Evolutionary conservation across 192 early-diverging fungal species (phyloP), one percentile per base, ranked within the genome.

Genomic region (Endogone sp.): DNA sequence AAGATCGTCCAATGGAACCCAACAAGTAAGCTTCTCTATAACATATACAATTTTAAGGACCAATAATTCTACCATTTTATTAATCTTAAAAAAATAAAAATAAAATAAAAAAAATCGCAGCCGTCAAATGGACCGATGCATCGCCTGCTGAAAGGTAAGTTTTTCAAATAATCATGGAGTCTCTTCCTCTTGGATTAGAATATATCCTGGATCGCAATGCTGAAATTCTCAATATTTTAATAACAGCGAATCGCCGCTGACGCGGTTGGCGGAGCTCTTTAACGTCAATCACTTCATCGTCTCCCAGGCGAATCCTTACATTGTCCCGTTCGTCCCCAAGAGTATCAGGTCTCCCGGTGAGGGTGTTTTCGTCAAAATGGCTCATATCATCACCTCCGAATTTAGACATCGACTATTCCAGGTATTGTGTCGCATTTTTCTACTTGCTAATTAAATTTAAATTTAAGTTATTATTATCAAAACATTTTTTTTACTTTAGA

Each of bases 231-330:
- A n/a, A n/a, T n/a, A n/a, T n/a, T 2, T 73, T 71, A n/a, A 57
- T 71, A 8, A 68, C 66, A 77, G 86, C 71, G 88, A 92, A 60
- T 81, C 89, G 4, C 88, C 90, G 2, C 70, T 91, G 29, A 67
- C 74, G n/a, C 76, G 89, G 56, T 75, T 94, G 24, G 83, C 90
- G 0, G 91, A 92, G 70, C 77, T 92, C 13, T 93, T 94, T 65
- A 93, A 94, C 65, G 91, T 92, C 21, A 94, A 94, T 71, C 91
- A 94, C 64, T 90, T 90, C 69, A 93, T 94, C 61, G 81, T 93
- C 2, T 93, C 91, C 2, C 87, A 93, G 76, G 90, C 92, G 13
- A 88, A 82, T 59, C 84, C 88, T 2, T 84, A 86, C 68, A 82
- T 88, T 49, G 85, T 87, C 21, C 91, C 89, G 20, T 87, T 94